These are phyloP conservation scores for Ganoderma multipileum DNA, from an alignment of 1,284 basidiomycete species.

Conservation along the genomic window DNA sequence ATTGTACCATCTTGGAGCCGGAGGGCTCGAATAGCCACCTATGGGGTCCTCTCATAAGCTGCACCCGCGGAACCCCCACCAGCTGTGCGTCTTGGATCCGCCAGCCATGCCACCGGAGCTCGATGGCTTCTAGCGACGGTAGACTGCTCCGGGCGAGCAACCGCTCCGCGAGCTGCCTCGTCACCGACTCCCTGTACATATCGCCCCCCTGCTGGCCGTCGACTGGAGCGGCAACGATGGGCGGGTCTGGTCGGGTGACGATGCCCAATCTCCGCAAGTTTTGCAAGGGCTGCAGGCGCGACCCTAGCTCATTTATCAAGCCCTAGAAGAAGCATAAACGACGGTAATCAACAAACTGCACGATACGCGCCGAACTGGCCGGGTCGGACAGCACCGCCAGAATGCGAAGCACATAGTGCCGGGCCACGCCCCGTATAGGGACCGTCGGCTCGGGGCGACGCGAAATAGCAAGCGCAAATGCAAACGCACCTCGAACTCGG, in stretches of 20 bases:
- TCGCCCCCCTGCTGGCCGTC: slow-evolving; percentile 14
- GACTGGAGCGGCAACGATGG: slow-evolving; percentile 14
- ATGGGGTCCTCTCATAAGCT: slow-evolving; percentile 29
- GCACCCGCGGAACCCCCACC: slow-evolving; percentile 22
- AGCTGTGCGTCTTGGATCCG: slow-evolving; percentile 20
- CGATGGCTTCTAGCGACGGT: slow-evolving; percentile 29
- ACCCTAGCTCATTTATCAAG: slow-evolving; percentile 22
- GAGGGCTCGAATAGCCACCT: slow-evolving; percentile 29
- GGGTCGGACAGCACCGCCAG: neutral
- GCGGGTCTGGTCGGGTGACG: slow-evolving; percentile 32
- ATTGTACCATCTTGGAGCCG: neutral
- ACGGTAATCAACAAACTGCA: slow-evolving; percentile 4
- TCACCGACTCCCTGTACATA: slow-evolving; percentile 23
- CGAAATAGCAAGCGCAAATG: neutral
- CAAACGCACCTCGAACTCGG: slow-evolving; percentile 27
- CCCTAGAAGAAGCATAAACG: slow-evolving; percentile 21
- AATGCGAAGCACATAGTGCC: slow-evolving; percentile 2
- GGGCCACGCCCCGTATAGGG: slow-evolving; percentile 1
- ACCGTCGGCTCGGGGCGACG: neutral
- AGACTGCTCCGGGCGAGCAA: slow-evolving; percentile 18
- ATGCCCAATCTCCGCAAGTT: slow-evolving; percentile 29
- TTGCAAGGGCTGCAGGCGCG: slow-evolving; percentile 19
- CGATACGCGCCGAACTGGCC: neutral
- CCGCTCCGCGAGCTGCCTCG: slow-evolving; percentile 26
- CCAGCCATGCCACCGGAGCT: slow-evolving; percentile 39